Evolutionary conservation across 164 flowering plant genomes (phyloP), one percentile per base, ranked within the genome.

Genomic region (Dillenia suffruticosa): DNA sequence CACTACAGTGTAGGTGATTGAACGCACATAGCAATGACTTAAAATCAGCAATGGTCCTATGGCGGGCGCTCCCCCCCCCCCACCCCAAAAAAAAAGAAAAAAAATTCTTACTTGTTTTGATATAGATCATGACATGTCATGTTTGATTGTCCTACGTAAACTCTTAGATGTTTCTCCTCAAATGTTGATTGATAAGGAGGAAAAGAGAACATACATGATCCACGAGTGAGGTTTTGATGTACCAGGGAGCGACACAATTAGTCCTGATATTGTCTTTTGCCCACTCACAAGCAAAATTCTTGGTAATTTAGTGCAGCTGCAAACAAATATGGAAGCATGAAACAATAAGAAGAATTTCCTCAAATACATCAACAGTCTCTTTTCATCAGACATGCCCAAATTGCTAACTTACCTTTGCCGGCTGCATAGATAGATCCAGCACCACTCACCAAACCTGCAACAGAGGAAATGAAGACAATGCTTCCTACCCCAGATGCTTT

Each of bases 211-310:
- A 53, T 72, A 89, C 92, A 61, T 68, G 59, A 66, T 84, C 76
- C 11, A 79, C 83, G n/a, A 87, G 85, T 2, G 88, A 71, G 63
- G 97, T 90, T 62, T 65, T 78, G 58, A 79, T 84, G 62, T 72
- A 76, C 88, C 91, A 85, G 1, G 93, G 97, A 4, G 90, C 81
- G 60, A 88, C 84, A 53, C 59, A 55, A 57, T 88, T 91, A 53
- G 65, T 65, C 69, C 93, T 71, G 60, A 91, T 87, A 58, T 81
- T 82, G 71, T 91, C 97, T 66, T 80, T 83, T 32, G 92, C 95
- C 93, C 95, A 88, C 70, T 88, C 97, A 66, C 92, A 88, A 54
- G 97, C 93, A 76, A 90, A 71, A 57, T 75, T 78, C 70, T 66
- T 85, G 1, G 95, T 78, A 12, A 86, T 68, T 52, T 86, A 86